A percentile compares a stretch with the other conserved stretches of the same genome.
These are phyloP conservation scores for Parafenestella ontariensis DNA, from an alignment of 2,329 filamentous ascomycete species.

Conservation along the genomic window DNA sequence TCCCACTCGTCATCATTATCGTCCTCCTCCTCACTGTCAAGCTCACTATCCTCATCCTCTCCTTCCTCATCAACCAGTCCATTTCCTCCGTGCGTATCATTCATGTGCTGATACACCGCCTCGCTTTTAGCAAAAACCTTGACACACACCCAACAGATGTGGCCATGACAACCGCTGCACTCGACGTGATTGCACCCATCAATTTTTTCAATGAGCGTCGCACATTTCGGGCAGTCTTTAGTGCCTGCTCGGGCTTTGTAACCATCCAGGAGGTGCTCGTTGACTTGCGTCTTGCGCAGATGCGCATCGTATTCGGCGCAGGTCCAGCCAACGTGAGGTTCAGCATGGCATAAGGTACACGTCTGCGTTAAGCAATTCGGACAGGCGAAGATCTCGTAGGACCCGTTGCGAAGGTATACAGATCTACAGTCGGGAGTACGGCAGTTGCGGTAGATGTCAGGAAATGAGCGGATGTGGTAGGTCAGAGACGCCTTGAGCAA, in stretches of 20 bases:
- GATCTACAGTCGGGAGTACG: slow-evolving; percentile 24
- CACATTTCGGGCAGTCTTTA: slow-evolving; percentile 41
- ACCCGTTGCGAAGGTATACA: slow-evolving; percentile 15
- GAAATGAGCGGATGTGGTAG: slow-evolving; percentile 15
- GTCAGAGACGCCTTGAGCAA: slow-evolving; percentile 21
- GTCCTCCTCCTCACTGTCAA: not conserved
- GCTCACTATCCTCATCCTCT: not conserved
- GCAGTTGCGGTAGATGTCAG: slow-evolving; percentile 22
- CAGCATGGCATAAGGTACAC: slow-evolving; percentile 27
- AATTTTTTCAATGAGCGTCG: slow-evolving; percentile 52
- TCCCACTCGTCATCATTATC: not conserved
- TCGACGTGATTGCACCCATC: slow-evolving; percentile 58
- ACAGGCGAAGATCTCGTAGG: slow-evolving; percentile 21
- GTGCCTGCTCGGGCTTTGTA: slow-evolving; percentile 19
- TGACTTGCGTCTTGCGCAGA: slow-evolving; percentile 16
- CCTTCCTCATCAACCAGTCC: not conserved
- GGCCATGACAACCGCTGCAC: slow-evolving; percentile 37
- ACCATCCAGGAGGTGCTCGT: slow-evolving; percentile 13
- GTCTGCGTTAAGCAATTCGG: slow-evolving; percentile 19
- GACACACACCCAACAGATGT: slow-evolving; percentile 28
- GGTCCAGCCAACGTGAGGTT: slow-evolving; percentile 21
- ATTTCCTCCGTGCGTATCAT: slow-evolving; percentile 9
- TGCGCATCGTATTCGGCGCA: slow-evolving; percentile 21
- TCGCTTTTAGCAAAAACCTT: slow-evolving; percentile 9
- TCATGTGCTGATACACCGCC: slow-evolving; percentile 17